Base-by-base conservation (phyloP, 2,329 filamentous ascomycete genomes). In the Nigrospora oryzae region DNA sequence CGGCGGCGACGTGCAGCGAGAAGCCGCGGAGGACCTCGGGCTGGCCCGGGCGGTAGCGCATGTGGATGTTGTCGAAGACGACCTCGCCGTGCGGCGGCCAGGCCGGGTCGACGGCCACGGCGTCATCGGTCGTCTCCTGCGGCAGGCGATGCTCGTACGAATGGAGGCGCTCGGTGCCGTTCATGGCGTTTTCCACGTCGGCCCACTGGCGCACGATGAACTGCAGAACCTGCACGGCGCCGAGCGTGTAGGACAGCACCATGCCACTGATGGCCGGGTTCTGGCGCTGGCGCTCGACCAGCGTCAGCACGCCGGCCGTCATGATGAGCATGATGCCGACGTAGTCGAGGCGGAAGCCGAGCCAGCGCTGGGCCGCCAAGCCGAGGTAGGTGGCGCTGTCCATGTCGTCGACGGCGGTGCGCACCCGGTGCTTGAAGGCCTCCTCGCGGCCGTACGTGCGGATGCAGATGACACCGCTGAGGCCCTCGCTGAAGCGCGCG, bases 121-220 rank as follows among this genome's bases (percentile, higher is more conserved):
- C 78, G 73, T 0, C 79, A 64, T 2, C 79, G 75, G 1, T 79
- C 74, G 60, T 85, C 82, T 53, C 38, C n/a, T 83, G 74, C 40
- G 83, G 78, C 11, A 86, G 64, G 44, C 77, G 56, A 4, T 74
- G 80, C 47, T 77, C 79, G 57, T 86, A 85, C 60, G 81, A 77
- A 58, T 84, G 73, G 17, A 86, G 65, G 33, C 81, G 74, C 56
- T 85, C 82, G 0, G 79, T 81, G 11, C 80, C 72, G 58, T 84
- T 84, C 81, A 86, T 85, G 55, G 80, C 76, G 59, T 84, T 84
- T 55, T 85, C 81, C 7, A 85, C 77, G 55, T 84, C 81, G 5
- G 81, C 81, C 8, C 84, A 67, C 56, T 86, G 80, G 11, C 81
- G 73, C 5, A 85, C 79, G 6, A 79, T 81, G 58, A 84, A 82